Percentiles rank a stretch among this genome's conserved stretches.
These are phyloP conservation scores for Hypoxylon lenormandii DNA, from an alignment of 495 filamentous ascomycete species.

Conservation along the genomic window DNA sequence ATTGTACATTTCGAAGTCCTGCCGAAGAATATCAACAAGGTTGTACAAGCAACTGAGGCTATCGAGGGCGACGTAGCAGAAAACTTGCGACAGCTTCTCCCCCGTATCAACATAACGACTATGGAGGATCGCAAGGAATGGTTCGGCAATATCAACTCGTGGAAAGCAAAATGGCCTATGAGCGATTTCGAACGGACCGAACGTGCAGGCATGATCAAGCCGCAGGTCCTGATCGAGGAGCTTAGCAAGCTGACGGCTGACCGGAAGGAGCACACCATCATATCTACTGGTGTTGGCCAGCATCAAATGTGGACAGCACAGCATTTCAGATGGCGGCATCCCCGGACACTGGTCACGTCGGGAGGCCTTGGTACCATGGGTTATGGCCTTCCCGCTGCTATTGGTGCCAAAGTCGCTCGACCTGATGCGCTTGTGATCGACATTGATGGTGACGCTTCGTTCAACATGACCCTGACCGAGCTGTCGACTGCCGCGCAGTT, in stretches of 20 bases:
- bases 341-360: conserved; percentile 88
- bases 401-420: conserved; percentile 90
- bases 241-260: conserved; percentile 78
- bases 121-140: conserved; percentile 79
- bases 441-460: conserved; percentile 96
- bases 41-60: conserved; percentile 83
- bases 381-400: conserved; percentile 89
- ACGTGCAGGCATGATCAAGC: conserved; percentile 80
- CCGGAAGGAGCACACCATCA: conserved; percentile 82
- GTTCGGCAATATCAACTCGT: conserved; percentile 86
- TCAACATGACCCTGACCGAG: conserved; percentile 94
- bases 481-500: conserved; percentile 90
- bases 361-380: conserved; percentile 97
- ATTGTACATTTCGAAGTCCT: conserved; percentile 86
- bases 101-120: conserved; percentile 67
- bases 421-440: conserved; percentile 89
- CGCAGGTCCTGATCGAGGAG: conserved; percentile 85
- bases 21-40: conserved; percentile 90
- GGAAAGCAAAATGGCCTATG: conserved; percentile 88
- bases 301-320: conserved; percentile 98
- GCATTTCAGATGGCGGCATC: conserved; percentile 89
- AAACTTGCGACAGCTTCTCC: conserved; percentile 80
- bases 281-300: conserved; percentile 91
- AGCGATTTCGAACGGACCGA: conserved; percentile 77
- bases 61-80: conserved; percentile 77